Percentiles rank a stretch among this genome's conserved stretches.
Conservation (phyloP, 2,329 filamentous ascomycete species). For the Teratosphaeria pseudoeucalypti region DNA sequence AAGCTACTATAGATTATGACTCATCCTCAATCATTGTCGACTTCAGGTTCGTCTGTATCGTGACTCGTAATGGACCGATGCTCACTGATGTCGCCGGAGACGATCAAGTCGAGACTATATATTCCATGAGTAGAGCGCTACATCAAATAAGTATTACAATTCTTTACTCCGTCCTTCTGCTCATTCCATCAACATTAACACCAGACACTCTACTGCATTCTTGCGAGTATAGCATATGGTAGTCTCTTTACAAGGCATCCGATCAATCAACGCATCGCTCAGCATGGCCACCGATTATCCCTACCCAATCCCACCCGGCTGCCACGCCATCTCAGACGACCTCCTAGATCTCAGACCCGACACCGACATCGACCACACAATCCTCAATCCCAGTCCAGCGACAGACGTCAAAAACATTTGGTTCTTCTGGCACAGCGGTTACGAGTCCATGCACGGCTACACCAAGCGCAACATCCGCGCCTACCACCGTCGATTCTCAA, state of each 20-base stretch:
- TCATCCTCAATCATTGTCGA: background rate
- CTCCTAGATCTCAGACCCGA: slow-evolving; percentile 39
- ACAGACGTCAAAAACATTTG: slow-evolving; percentile 32
- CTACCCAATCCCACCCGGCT: slow-evolving; percentile 26
- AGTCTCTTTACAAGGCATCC: background rate
- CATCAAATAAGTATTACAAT: background rate
- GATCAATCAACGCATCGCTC: background rate
- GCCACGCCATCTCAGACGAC: slow-evolving; percentile 31
- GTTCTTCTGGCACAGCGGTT: slow-evolving; percentile 31
- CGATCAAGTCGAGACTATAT: background rate
- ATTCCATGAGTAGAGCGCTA: background rate
- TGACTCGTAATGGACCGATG: background rate
- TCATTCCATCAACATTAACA: background rate
- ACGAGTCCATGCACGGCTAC: slow-evolving; percentile 26
- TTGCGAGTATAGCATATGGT: background rate
- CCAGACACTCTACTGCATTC: background rate
- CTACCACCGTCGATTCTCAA: slow-evolving; percentile 32
- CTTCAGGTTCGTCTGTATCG: no score
- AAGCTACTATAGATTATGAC: background rate
- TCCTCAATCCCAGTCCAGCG: slow-evolving; percentile 32
- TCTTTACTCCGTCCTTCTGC: background rate
- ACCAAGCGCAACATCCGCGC: slow-evolving; percentile 31
- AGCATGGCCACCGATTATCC: background rate
- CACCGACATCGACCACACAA: slow-evolving; percentile 33
- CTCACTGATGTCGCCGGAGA: no score